Evolutionary conservation across 176 grass and related monocot species (phyloP), one percentile per base, ranked within the genome.

Genomic region (Stipa capillata): DNA sequence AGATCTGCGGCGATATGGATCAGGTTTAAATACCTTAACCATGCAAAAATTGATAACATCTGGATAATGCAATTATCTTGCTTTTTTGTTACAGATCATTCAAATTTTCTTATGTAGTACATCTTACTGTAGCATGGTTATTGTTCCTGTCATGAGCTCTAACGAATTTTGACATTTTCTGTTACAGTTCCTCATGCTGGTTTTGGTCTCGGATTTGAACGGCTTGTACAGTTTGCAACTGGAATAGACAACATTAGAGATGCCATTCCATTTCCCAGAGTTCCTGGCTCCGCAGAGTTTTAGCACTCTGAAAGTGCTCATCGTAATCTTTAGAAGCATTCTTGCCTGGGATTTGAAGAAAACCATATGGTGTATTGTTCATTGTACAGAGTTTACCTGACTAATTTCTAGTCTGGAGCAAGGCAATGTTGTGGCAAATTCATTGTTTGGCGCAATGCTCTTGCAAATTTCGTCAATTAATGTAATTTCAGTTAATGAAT

Each of bases 241-340:
- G 96, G 96, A 72, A 89, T 99, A 59, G 96, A 99, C 17, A 99
- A 99, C 77, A 95, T 99, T 51, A 91, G 96, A 87, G 92, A 99
- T 39, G 88, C 81, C 37, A 99, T 99, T 89, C 96, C 96, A 45
- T 99, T 99, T 63, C 96, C 92, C 54, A 84, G 92, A 20, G 53
- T 82, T 70, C 96, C 96, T 79, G 92, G 96, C 73, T 99, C 88
- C 8, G 90, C 96, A 2, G 92, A 95, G 45, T 99, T 99, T 84
- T 97, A 88, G 91, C 18, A 24, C 27, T 39, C 13, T 10, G 21
- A 20, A 45, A 77, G 20, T 35, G 29, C 36, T 70, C 7, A 9
- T 54, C 47, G 52, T 77, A 81, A 50, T 59, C 21, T 70, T 72
- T 75, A 77, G 5, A 42, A 61, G 35, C 39, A 87, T 89, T 89